Evolutionary conservation across 257 asterid genomes (phyloP).

Genomic region (Henckelia pumila): DNA sequence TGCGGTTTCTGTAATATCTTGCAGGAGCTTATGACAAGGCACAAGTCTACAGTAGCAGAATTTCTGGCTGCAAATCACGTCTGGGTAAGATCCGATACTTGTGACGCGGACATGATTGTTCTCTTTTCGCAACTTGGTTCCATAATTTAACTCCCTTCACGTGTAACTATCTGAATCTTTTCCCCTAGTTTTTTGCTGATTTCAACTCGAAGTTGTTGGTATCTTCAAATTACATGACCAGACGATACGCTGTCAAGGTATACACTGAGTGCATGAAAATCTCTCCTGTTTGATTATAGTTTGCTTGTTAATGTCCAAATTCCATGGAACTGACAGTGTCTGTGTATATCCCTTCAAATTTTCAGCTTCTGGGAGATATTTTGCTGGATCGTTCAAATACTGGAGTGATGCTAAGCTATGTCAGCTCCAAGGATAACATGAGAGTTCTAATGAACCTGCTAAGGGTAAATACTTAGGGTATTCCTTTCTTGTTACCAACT

Average conservation of each 20-base stretch:
- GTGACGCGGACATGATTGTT: not conserved
- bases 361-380: slow-evolving; percentile 88
- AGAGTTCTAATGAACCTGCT: slow-evolving; percentile 81
- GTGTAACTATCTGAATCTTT: not conserved
- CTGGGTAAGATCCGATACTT: slow-evolving; percentile 54
- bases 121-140: not conserved
- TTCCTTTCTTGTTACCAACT: not conserved
- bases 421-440: slow-evolving; percentile 67
- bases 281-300: not conserved
- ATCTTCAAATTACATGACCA: slow-evolving; percentile 78
- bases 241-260: slow-evolving; percentile 88
- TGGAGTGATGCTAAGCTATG: slow-evolving; percentile 72
- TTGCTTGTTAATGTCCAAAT: slow-evolving; percentile 9
- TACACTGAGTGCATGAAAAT: not conserved
- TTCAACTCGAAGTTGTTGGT: slow-evolving; percentile 84
- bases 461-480: slow-evolving; percentile 47
- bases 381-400: slow-evolving; percentile 86
- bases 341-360: not conserved
- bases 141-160: not conserved
- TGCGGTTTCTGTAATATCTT: slow-evolving; percentile 25
- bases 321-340: not conserved
- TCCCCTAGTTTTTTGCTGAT: slow-evolving; percentile 62
- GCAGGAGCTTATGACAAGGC: slow-evolving; percentile 94
- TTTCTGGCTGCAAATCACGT: slow-evolving; percentile 60
- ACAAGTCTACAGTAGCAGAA: slow-evolving; percentile 83